These are phyloP conservation scores for Acanthamoeba rhysodes DNA, from an alignment of 208 protist species.

Conservation along the genomic window DNA sequence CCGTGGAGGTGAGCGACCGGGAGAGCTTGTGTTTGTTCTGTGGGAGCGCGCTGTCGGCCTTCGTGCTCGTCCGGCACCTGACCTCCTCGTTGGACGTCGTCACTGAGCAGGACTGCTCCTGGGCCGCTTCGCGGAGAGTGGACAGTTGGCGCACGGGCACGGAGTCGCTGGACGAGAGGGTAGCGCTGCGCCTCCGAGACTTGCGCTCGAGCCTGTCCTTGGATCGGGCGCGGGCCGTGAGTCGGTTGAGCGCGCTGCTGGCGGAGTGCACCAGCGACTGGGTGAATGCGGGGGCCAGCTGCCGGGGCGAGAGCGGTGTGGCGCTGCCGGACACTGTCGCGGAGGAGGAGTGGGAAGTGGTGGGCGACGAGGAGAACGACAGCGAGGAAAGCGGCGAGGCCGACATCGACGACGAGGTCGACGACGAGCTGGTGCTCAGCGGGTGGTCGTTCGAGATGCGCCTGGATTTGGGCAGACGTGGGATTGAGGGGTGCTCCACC, in stretches of 20 bases:
- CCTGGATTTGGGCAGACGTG: background rate
- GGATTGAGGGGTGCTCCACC: background rate
- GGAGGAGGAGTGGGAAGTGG: background rate
- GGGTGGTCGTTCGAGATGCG: background rate
- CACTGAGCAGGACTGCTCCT: background rate
- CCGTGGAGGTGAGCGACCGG: background rate
- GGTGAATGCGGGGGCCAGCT: background rate
- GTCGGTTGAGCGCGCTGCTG: conserved; percentile 17
- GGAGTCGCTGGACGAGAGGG: background rate
- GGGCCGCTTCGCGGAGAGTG: no score
- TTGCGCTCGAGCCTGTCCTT: background rate
- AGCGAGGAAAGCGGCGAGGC: background rate
- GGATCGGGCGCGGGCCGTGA: background rate
- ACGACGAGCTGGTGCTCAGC: background rate
- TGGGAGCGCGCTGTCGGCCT: background rate
- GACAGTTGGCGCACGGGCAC: background rate
- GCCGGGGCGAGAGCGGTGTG: background rate
- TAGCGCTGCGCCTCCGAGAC: background rate
- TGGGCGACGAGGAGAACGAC: background rate
- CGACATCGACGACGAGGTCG: background rate
- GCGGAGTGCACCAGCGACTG: background rate
- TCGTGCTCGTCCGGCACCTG: background rate
- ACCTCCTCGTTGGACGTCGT: background rate
- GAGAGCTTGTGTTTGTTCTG: background rate
- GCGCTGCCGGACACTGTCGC: background rate